Conservation (phyloP, 2,329 filamentous ascomycete species). For the Botrytis fragariae region DNA sequence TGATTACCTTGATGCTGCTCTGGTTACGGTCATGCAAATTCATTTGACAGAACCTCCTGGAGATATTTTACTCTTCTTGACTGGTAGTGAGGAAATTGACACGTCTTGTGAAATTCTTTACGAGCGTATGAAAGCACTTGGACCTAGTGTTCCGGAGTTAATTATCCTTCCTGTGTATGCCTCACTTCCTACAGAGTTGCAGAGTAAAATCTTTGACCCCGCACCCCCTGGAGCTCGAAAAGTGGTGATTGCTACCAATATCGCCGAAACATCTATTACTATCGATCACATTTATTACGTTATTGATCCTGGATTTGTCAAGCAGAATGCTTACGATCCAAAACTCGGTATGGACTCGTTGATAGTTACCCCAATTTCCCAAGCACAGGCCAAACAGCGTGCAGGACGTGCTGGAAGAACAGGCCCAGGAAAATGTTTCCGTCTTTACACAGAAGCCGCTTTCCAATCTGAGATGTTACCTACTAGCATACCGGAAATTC, state of each 20-base stretch:
- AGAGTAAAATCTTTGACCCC: conserved; percentile 91
- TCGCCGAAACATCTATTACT: conserved; percentile 95
- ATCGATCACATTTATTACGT: conserved; percentile 98
- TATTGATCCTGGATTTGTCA: conserved; percentile 94
- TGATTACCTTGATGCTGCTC: conserved; percentile 88
- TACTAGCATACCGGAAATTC: conserved; percentile 93
- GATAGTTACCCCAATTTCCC: conserved; percentile 92
- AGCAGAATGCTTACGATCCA: conserved; percentile 94
- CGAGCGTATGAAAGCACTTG: conserved; percentile 94
- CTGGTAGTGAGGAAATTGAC: conserved; percentile 97
- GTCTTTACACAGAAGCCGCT: conserved; percentile 90
- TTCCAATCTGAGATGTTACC: conserved; percentile 97
- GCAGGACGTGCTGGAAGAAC: conserved; percentile 91
- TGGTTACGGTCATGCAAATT: conserved; percentile 98
- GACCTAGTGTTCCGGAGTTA: conserved; percentile 84
- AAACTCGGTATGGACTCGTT: conserved; percentile 98
- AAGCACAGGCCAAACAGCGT: conserved; percentile 93
- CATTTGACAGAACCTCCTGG: conserved; percentile 88
- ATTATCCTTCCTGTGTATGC: conserved; percentile 96
- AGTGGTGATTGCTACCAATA: conserved; percentile 97
- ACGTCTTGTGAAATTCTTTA: conserved; percentile 88
- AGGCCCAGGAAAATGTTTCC: conserved; percentile 92
- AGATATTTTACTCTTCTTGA: conserved; percentile 95
- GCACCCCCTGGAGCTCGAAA: conserved; percentile 83
- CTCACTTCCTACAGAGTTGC: conserved; percentile 87